Base-by-base conservation (phyloP, 306 rosid genomes). In the Dryas alaskensis region DNA sequence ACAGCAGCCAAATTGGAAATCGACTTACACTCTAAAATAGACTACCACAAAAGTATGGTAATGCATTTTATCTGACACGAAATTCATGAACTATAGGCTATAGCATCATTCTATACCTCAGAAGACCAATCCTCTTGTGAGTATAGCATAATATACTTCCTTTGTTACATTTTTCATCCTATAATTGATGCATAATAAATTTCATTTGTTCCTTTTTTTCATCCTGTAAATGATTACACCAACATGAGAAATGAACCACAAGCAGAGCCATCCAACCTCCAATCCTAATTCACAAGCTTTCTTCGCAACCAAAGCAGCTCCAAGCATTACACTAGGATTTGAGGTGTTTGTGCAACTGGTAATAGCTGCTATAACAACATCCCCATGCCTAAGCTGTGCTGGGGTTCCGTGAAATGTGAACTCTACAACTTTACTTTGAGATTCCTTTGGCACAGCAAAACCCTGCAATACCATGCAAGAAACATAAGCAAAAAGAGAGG, bases 311-410 rank as follows among this genome's bases (percentile, higher is more conserved):
- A 94, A 86, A 80, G 96, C 99, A 80, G 99, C 95, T 74, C 96
- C 97, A 70, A 94, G 96, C 99, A 94, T 94, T 48, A 94, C 99
- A 59, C 97, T 92, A n/a, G 99, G 99, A 79, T 94, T 94, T 60
- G 99, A 94, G 82, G 97, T 94, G 81, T 94, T 94, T 71, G 99
- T 94, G 82, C 99, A 94, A 77, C 99, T 94, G 81, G 99, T 94
- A 83, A 94, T 94, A 61, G 99, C 99, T 67, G 99, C 99, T 45
- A 92, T 92, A 19, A 92, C 99, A 60, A 94, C 97, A 88, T 90
- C 94, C 43, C 97, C 99, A 54, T 94, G 99, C 86, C 85, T 86
- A 73, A 94, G 97, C 77, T 94, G 86, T 27, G 92, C 97, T 45
- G 90, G 81, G 68, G 83, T 75, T 62, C 88, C 99, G 8, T 79